Conservation (phyloP, 192 early-diverging fungal genomes). For the Coemansia sp. region DNA sequence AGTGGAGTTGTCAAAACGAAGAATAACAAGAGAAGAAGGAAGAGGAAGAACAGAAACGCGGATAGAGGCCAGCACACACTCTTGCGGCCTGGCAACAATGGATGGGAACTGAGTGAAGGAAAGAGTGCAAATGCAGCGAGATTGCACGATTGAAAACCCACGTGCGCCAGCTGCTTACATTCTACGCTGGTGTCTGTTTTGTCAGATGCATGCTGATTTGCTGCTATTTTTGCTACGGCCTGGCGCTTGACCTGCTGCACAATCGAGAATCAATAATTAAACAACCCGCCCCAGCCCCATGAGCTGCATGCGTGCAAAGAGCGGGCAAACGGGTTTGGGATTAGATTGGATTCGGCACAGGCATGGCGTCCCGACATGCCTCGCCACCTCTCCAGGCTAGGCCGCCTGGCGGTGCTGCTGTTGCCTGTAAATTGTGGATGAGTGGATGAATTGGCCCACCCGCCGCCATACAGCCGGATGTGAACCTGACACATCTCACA, state of each 20-base stretch:
- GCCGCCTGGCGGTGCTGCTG: not conserved
- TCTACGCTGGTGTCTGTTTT: not conserved
- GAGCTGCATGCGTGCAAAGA: not conserved
- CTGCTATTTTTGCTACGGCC: slow-evolving; percentile 9
- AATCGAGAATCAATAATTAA: not conserved
- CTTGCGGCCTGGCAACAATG: not conserved
- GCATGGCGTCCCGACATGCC: not conserved
- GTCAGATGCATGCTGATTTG: slow-evolving; percentile 5
- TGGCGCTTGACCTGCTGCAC: not conserved
- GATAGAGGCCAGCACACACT: not conserved
- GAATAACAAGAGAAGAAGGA: slow-evolving; percentile 4
- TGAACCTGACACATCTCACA: too few relatives aligned
- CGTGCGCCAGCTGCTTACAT: not conserved
- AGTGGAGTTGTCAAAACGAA: not conserved
- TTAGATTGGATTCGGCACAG: not conserved
- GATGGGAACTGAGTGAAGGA: not conserved
- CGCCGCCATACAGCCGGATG: too few relatives aligned
- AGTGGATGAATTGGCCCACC: too few relatives aligned
- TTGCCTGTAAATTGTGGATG: too few relatives aligned
- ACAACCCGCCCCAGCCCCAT: not conserved
- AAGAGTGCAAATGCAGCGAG: slow-evolving; percentile 9
- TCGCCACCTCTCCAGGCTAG: not conserved
- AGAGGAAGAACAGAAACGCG: not conserved
- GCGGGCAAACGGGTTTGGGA: not conserved
- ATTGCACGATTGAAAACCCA: not conserved